Percentiles rank a stretch among this genome's conserved stretches.
phyloP scores from a whole-genome alignment of 768 basidiomycete genomes.

The Rhodotorula babjevae region DNA sequence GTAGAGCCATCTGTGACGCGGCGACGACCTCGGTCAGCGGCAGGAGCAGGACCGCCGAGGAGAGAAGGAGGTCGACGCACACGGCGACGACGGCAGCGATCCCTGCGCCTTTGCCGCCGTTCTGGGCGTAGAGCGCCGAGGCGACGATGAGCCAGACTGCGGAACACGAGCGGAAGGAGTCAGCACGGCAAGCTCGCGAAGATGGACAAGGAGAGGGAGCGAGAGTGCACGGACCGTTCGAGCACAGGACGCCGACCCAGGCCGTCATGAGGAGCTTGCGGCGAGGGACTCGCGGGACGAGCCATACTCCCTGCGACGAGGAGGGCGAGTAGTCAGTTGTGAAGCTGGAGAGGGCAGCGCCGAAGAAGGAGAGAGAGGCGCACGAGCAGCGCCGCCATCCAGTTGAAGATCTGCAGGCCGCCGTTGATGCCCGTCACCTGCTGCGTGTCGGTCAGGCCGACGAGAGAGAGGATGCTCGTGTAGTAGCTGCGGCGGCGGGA shows the following conservation, averaged over 20 bases:
- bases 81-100: slow-evolving; percentile 44
- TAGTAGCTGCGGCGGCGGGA: slow-evolving; percentile 36
- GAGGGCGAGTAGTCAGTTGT: too few relatives aligned
- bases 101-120: slow-evolving; percentile 34
- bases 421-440: slow-evolving; percentile 34
- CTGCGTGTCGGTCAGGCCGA: slow-evolving; percentile 41
- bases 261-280: slow-evolving; percentile 41
- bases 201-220: neutral
- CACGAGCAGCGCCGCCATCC: slow-evolving; percentile 35
- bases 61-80: slow-evolving; percentile 1
- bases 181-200: too few relatives aligned
- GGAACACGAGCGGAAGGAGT: too few relatives aligned
- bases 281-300: slow-evolving; percentile 44
- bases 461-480: slow-evolving; percentile 39
- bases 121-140: slow-evolving; percentile 40
- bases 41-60: neutral
- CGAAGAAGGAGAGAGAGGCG: neutral
- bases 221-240: slow-evolving; percentile 7
- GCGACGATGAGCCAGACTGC: slow-evolving; percentile 36
- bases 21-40: neutral
- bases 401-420: slow-evolving; percentile 22
- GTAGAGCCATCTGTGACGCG: slow-evolving; percentile 31
- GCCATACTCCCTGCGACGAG: slow-evolving; percentile 35
- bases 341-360: too few relatives aligned
- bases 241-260: slow-evolving; percentile 37